Conservation (phyloP, 352 stramenopile species). For the Halophytophthora batemanensis region DNA sequence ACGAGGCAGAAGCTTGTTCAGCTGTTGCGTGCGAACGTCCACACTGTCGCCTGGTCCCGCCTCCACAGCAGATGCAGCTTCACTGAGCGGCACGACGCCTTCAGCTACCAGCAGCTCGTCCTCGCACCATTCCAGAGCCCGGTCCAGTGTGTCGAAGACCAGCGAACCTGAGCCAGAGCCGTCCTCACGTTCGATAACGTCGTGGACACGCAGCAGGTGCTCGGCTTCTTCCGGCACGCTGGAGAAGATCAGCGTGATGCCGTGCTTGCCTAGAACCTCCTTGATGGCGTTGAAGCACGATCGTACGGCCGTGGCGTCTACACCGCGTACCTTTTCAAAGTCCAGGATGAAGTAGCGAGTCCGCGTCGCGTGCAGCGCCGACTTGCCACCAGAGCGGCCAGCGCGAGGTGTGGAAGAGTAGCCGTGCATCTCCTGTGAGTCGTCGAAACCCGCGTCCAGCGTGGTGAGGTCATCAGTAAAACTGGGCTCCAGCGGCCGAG, state of each 20-base stretch:
- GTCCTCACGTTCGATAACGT: slow-evolving; percentile 74
- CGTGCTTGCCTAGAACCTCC: slow-evolving; percentile 73
- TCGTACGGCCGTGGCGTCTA: slow-evolving; percentile 87
- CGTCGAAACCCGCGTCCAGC: slow-evolving; percentile 51
- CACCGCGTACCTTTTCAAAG: slow-evolving; percentile 86
- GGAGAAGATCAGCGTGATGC: slow-evolving; percentile 72
- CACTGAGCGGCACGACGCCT: slow-evolving; percentile 64
- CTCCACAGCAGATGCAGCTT: slow-evolving; percentile 31
- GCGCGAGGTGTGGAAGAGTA: slow-evolving; percentile 40
- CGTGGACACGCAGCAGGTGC: slow-evolving; percentile 68
- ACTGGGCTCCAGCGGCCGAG: slow-evolving; percentile 19
- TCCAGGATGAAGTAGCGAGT: slow-evolving; percentile 88
- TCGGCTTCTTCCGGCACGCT: slow-evolving; percentile 70
- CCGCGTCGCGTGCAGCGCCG: slow-evolving; percentile 57
- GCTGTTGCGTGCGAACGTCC: slow-evolving; percentile 44
- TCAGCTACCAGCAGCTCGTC: slow-evolving; percentile 77
- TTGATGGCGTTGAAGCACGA: slow-evolving; percentile 87
- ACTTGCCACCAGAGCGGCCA: slow-evolving; percentile 15
- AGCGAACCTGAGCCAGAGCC: slow-evolving; percentile 51
- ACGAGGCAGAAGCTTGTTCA: slow-evolving; percentile 64
- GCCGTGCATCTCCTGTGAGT: slow-evolving; percentile 30
- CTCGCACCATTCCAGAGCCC: slow-evolving; percentile 84
- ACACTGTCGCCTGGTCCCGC: slow-evolving; percentile 28
- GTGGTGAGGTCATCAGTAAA: slow-evolving; percentile 57
- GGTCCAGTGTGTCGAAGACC: slow-evolving; percentile 82